Evolutionary conservation across 1,139 yeast genomes (phyloP).

Genomic region (Geotrichum histeridarum): DNA sequence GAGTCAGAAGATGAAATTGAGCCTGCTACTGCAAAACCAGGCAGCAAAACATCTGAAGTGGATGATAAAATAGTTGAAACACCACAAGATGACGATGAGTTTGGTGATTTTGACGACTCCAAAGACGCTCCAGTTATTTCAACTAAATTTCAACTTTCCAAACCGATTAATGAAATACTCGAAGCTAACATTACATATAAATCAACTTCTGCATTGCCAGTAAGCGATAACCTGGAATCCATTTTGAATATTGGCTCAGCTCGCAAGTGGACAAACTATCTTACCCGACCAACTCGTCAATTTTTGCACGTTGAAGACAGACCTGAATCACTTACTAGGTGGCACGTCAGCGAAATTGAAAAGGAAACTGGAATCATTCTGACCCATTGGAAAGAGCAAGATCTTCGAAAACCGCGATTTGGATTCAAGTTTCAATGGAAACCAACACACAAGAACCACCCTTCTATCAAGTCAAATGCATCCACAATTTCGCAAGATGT

Average conservation of each 20-base stretch:
- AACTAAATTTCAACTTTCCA: neutral
- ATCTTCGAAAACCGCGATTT: constrained; percentile 18
- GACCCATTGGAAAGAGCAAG: constrained; percentile 23
- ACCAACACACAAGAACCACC: neutral
- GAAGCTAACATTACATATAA: constrained; percentile 13
- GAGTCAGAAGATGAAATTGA: neutral
- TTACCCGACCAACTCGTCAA: constrained; percentile 33
- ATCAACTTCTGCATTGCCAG: constrained; percentile 5
- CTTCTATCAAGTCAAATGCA: neutral
- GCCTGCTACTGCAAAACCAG: neutral
- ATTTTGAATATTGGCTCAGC: constrained; percentile 19
- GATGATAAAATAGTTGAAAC: neutral
- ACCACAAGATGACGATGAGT: neutral
- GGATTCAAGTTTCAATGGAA: constrained; percentile 20
- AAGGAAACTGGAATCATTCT: constrained; percentile 23
- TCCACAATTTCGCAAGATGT: neutral
- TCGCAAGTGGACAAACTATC: constrained; percentile 27
- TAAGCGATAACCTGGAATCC: constrained; percentile 5
- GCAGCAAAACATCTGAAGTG: neutral
- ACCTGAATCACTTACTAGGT: constrained; percentile 27
- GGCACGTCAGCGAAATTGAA: constrained; percentile 25
- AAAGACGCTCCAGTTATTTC: neutral
- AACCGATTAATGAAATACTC: neutral
- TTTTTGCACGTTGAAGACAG: constrained; percentile 25
- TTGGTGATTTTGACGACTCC: neutral